phyloP scores from a whole-genome alignment of 345 rosid species.

The Hibiscus syriacus region DNA sequence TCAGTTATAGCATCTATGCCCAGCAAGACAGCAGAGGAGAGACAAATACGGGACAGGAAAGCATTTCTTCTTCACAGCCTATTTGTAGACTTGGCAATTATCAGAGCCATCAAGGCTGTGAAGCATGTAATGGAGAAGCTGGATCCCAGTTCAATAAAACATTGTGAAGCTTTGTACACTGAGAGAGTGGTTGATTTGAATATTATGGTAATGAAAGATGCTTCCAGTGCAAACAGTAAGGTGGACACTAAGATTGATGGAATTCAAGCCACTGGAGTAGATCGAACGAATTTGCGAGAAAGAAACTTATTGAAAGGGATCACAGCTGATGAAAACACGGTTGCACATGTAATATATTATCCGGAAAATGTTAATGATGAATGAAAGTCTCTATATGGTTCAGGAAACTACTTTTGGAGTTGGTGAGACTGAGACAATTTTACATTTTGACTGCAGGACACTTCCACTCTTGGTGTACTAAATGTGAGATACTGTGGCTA shows the following conservation, averaged over 20 bases:
- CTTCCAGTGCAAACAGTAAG: slow-evolving; percentile 68
- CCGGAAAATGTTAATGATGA: slow-evolving; percentile 14
- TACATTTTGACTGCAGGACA: slow-evolving; percentile 52
- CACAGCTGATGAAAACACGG: slow-evolving; percentile 94
- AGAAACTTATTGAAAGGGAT: slow-evolving; percentile 92
- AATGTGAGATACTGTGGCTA: slow-evolving; percentile 85
- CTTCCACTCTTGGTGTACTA: slow-evolving; percentile 67
- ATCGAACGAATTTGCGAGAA: slow-evolving; percentile 49
- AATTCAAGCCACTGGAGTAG: slow-evolving; percentile 53
- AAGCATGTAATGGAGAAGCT: slow-evolving; percentile 45
- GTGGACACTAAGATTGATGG: slow-evolving; percentile 93
- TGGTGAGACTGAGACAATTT: slow-evolving; percentile 8
- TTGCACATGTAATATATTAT: slow-evolving; percentile 72
- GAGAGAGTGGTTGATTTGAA: slow-evolving; percentile 74
- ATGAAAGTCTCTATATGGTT: slow-evolving; percentile 10
- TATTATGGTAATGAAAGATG: slow-evolving; percentile 53
- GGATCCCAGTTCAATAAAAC: slow-evolving; percentile 17
- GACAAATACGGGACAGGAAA: slow-evolving; percentile 90
- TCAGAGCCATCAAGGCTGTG: slow-evolving; percentile 76
- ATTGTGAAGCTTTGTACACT: slow-evolving; percentile 29
- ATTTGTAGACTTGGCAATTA: slow-evolving; percentile 78
- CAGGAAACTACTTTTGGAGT: not conserved
- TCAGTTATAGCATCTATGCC: slow-evolving; percentile 77
- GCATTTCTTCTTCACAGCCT: slow-evolving; percentile 94
- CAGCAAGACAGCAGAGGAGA: slow-evolving; percentile 81